These are phyloP conservation scores for Aspergillus latus DNA, from an alignment of 2,329 filamentous ascomycete genomes.

Conservation along the genomic window DNA sequence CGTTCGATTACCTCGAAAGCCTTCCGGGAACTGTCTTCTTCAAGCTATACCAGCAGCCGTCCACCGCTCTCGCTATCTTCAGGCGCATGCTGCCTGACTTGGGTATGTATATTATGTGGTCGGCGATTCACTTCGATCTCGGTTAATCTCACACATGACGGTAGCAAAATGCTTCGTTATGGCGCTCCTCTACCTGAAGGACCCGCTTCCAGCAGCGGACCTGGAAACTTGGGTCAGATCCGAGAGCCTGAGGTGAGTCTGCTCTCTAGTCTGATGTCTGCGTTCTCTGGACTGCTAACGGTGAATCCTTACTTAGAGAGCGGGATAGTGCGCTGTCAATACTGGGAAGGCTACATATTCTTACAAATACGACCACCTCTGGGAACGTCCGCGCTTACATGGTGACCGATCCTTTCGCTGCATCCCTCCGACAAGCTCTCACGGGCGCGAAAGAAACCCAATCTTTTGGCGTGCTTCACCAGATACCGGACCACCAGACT, in stretches of 20 bases:
- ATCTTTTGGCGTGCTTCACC: constrained; percentile 86
- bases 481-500: constrained; percentile 59
- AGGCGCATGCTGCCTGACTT: constrained; percentile 93
- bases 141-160: constrained; percentile 2
- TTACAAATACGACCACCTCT: constrained; percentile 62
- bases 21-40: constrained; percentile 86
- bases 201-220: constrained; percentile 73
- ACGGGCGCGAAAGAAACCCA: constrained; percentile 82
- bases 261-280: neutral
- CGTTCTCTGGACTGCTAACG: neutral
- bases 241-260: constrained; percentile 55
- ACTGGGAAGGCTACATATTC: constrained; percentile 81
- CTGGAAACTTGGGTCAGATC: constrained; percentile 85
- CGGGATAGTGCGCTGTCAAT: constrained; percentile 81
- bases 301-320: constrained; percentile 52
- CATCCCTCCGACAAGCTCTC: constrained; percentile 79
- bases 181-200: constrained; percentile 87
- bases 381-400: constrained; percentile 69
- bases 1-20: constrained; percentile 88
- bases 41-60: constrained; percentile 92
- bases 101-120: constrained; percentile 53
- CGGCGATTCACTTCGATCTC: constrained; percentile 7
- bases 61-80: constrained; percentile 92
- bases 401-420: constrained; percentile 78
- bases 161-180: constrained; percentile 93